Evolutionary conservation across 139 green algal species (phyloP).

Genomic region (Coccomyxa sp.): DNA sequence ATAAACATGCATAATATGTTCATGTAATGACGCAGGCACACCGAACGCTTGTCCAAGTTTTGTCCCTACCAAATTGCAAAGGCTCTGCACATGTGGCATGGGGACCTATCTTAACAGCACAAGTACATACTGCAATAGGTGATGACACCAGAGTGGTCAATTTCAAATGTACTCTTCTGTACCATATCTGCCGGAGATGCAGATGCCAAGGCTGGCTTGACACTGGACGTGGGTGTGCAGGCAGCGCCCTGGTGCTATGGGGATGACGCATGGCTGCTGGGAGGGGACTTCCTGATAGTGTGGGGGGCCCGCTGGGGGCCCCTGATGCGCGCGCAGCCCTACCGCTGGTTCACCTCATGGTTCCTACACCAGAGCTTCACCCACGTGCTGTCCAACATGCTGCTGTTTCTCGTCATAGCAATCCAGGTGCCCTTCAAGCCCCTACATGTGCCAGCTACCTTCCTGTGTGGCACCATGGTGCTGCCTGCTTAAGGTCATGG

Average conservation of each 20-base stretch:
- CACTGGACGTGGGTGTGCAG: not conserved
- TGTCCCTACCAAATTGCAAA: no score
- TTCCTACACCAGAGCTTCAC: conserved; percentile 53
- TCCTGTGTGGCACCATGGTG: no score
- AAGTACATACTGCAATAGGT: no score
- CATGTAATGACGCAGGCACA: not conserved
- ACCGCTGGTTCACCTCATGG: conserved; percentile 50
- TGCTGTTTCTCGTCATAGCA: conserved; percentile 45
- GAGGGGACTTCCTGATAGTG: conserved; percentile 30
- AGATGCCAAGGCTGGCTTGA: not conserved
- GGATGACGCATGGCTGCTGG: conserved; percentile 16
- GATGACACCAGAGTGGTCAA: no score
- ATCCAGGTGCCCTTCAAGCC: not conserved
- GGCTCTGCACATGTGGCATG: no score
- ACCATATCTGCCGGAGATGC: not conserved
- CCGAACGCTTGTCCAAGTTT: not conserved
- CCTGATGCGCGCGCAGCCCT: conserved; percentile 26
- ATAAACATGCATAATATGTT: not conserved
- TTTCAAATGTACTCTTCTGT: not conserved
- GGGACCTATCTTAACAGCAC: no score
- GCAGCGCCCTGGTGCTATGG: conserved; percentile 22
- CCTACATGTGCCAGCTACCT: no score
- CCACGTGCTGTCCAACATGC: conserved; percentile 62
- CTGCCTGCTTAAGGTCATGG: no score
- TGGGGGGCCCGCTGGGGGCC: conserved; percentile 42